Evolutionary conservation across 2,329 filamentous ascomycete species (phyloP).

Genomic region (Talaromyces sp.): DNA sequence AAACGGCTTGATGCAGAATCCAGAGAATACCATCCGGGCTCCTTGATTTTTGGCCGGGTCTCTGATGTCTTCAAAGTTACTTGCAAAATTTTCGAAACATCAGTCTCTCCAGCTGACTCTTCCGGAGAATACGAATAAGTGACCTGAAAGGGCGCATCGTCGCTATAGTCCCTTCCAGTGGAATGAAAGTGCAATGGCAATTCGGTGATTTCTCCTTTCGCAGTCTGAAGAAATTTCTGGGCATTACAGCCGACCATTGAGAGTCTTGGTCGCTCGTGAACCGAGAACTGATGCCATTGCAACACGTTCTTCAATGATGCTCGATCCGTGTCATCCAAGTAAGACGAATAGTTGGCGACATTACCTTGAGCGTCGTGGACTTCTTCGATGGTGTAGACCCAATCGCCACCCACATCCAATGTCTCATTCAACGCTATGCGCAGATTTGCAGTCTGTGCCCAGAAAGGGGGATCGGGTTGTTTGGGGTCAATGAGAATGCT

Average conservation of each 20-base stretch:
- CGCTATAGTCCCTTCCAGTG: slow-evolving; percentile 54
- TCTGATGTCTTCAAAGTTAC: slow-evolving; percentile 56
- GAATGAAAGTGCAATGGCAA: slow-evolving; percentile 71
- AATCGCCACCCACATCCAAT: slow-evolving; percentile 71
- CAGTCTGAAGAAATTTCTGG: slow-evolving; percentile 76
- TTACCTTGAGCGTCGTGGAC: slow-evolving; percentile 91
- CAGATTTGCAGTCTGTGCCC: slow-evolving; percentile 74
- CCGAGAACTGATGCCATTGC: slow-evolving; percentile 72
- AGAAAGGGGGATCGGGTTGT: slow-evolving; percentile 56
- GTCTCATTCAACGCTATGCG: slow-evolving; percentile 87
- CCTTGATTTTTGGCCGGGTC: slow-evolving; percentile 65
- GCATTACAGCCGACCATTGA: slow-evolving; percentile 72
- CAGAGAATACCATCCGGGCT: slow-evolving; percentile 82
- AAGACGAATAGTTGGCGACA: slow-evolving; percentile 64
- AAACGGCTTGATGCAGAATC: slow-evolving; percentile 74
- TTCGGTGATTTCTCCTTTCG: slow-evolving; percentile 64
- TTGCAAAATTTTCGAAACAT: slow-evolving; percentile 56
- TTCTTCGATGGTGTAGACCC: slow-evolving; percentile 88
- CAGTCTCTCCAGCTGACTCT: slow-evolving; percentile 64
- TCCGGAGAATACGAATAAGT: slow-evolving; percentile 79
- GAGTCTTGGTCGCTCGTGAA: slow-evolving; percentile 79
- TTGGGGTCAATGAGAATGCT: slow-evolving; percentile 57
- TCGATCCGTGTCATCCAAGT: slow-evolving; percentile 65
- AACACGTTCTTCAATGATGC: slow-evolving; percentile 58
- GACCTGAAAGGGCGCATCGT: slow-evolving; percentile 67